Base-by-base conservation (phyloP, 352 stramenopile species). In the Globisporangium mamillatum region DNA sequence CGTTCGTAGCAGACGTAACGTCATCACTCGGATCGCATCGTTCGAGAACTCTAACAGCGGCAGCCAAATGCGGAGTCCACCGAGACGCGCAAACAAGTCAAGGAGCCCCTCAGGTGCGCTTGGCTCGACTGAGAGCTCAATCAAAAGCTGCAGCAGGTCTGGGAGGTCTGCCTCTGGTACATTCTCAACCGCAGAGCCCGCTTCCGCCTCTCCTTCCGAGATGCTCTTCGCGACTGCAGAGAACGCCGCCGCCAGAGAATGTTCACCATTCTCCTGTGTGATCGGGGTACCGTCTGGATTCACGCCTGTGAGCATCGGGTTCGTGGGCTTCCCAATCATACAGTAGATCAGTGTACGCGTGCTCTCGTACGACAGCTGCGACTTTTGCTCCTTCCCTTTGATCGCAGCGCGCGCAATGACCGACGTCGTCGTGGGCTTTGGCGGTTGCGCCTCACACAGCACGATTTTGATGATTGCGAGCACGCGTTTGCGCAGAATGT, bases 261-360 rank as follows among this genome's bases (percentile, higher is more conserved):
- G 64, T 32, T 80, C 76, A 46, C 72, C 78, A 65, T 76, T 70
- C n/a, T 88, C 84, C 60, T 88, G 79, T 12, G 85, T 63, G 4
- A 66, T 72, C 7, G 81, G 80, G 6, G 81, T 88, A 41, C 81
- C 84, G 68, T 92, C 84, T 54, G 85, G 81, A 29, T 88, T 86
- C 58, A 86, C 75, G 59, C 79, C 79, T 18, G 79, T 77, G 20
- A 87, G 77, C 79, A 89, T 90, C 16, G 82, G 81, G 32, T 90
- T 89, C 36, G 84, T 91, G 36, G 85, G 79, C 55, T 95, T 95
- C 7, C 87, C 85, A 60, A 95, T 91, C 87, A 95, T 95, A 65
- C 87, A 91, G 63, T 92, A 95, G 24, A 95, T 92, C 34, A 95
- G 72, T 27, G 84, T 86, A 1, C 84, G 77, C n/a, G 86, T 93